phyloP scores from a whole-genome alignment of 306 rosid species.

The Cicer pinnatifidum region DNA sequence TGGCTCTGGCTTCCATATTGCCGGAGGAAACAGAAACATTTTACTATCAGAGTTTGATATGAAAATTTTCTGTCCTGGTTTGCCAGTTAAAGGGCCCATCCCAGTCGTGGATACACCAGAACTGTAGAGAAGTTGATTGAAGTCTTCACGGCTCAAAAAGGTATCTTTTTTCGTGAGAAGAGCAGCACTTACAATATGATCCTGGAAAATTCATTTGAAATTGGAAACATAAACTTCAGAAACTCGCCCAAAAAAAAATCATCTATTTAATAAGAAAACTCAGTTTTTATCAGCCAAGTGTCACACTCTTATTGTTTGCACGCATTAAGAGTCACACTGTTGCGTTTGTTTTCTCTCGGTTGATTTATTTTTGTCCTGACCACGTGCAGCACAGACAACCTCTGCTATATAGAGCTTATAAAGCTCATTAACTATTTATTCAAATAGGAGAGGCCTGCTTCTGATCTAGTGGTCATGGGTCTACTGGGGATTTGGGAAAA shows the following conservation, averaged over 20 bases:
- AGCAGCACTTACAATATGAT: conserved; percentile 90
- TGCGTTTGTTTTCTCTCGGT: not conserved
- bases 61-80: conserved; percentile 63
- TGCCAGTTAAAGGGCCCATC: conserved; percentile 51
- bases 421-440: conserved; percentile 16
- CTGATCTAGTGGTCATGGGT: not conserved
- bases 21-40: conserved; percentile 73
- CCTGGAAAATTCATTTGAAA: conserved; percentile 61
- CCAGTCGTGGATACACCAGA: conserved; percentile 66
- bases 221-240: conserved; percentile 1
- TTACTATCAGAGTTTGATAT: conserved; percentile 61
- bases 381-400: not conserved
- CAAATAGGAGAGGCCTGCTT: conserved; percentile 20
- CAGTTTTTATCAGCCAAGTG: not conserved
- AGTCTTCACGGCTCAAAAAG: conserved; percentile 65
- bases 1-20: conserved; percentile 88
- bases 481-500: not conserved
- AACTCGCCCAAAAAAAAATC: conserved; percentile 8
- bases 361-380: not conserved
- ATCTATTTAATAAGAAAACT: not conserved
- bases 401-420: not conserved
- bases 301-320: not conserved
- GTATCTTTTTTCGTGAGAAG: conserved; percentile 92
- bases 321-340: not conserved
- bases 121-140: conserved; percentile 87